phyloP scores from a whole-genome alignment of 257 asterid species.

The Jaltomata sinuosa region DNA sequence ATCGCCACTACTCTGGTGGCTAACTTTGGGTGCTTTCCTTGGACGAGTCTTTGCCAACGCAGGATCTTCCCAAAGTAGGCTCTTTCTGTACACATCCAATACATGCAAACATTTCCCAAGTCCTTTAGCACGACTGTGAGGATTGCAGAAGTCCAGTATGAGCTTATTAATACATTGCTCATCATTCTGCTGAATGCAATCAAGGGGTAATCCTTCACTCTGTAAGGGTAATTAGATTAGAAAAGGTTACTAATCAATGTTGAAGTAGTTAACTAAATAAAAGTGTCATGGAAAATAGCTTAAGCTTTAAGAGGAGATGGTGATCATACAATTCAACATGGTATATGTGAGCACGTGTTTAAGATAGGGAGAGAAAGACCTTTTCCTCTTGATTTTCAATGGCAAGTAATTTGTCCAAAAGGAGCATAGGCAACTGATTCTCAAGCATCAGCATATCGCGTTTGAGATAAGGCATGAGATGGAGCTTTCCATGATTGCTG shows the following conservation, averaged over 20 bases:
- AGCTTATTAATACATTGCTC: conserved; percentile 4
- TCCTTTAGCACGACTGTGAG: background rate
- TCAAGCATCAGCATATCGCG: conserved; percentile 15
- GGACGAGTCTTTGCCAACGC: background rate
- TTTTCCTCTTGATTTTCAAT: background rate
- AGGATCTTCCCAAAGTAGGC: background rate
- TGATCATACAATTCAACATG: background rate
- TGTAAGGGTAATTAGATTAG: background rate
- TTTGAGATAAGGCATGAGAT: conserved; percentile 4
- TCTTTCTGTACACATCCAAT: conserved; percentile 23
- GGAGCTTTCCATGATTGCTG: conserved; percentile 9
- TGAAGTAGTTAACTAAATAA: background rate
- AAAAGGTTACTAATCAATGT: background rate
- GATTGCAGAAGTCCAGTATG: conserved; percentile 8
- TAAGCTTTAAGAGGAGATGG: background rate
- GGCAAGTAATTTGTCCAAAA: conserved; percentile 2
- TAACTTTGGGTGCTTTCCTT: conserved; percentile 2
- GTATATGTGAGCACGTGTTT: background rate
- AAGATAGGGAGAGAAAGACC: background rate
- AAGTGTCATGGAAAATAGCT: background rate
- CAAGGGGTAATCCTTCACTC: background rate
- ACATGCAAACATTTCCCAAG: conserved; percentile 21
- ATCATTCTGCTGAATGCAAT: background rate
- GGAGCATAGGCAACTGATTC: conserved; percentile 13
- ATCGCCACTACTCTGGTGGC: background rate